Conservation (phyloP, 176 grass and related monocot species). For the Hyparrhenia diplandra region DNA sequence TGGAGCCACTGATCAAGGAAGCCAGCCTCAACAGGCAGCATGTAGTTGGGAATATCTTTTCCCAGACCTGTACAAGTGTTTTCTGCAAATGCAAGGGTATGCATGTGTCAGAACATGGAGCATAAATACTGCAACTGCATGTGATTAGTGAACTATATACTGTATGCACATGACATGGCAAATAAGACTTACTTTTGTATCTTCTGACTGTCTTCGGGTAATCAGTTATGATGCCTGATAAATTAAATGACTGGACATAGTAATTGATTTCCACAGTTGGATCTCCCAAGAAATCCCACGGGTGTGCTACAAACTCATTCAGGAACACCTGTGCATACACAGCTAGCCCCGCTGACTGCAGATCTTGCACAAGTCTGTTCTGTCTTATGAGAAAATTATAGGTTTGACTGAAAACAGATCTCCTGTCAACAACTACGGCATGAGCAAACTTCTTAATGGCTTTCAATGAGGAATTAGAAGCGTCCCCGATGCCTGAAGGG, state of each 20-base stretch:
- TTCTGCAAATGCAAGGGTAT: conserved; percentile 33
- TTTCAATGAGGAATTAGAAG: conserved; percentile 34
- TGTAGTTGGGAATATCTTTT: conserved; percentile 41
- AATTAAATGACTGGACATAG: conserved; percentile 29
- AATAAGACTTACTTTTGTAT: conserved; percentile 64
- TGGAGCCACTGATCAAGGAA: conserved; percentile 3
- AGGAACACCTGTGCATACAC: conserved; percentile 57
- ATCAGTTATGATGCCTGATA: conserved; percentile 82
- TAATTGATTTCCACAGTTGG: conserved; percentile 69
- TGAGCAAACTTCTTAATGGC: conserved; percentile 67
- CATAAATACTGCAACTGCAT: background rate
- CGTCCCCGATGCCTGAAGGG: conserved; percentile 27
- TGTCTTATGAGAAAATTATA: conserved; percentile 6
- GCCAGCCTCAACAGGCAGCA: background rate
- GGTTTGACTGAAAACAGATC: conserved; percentile 35
- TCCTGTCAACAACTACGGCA: conserved; percentile 45
- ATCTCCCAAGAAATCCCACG: conserved; percentile 70
- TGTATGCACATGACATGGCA: background rate
- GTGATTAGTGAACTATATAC: too few species aligned
- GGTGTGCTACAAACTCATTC: conserved; percentile 65
- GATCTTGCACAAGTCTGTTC: conserved; percentile 30
- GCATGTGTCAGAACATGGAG: background rate
- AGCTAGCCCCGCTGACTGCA: conserved; percentile 45
- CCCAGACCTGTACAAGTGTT: conserved; percentile 48
- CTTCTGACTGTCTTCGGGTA: conserved; percentile 64